Percentiles rank a stretch among this genome's conserved stretches.
phyloP scores from a whole-genome alignment of 169 alveolate genomes.

The Plasmodium blacklocki region DNA sequence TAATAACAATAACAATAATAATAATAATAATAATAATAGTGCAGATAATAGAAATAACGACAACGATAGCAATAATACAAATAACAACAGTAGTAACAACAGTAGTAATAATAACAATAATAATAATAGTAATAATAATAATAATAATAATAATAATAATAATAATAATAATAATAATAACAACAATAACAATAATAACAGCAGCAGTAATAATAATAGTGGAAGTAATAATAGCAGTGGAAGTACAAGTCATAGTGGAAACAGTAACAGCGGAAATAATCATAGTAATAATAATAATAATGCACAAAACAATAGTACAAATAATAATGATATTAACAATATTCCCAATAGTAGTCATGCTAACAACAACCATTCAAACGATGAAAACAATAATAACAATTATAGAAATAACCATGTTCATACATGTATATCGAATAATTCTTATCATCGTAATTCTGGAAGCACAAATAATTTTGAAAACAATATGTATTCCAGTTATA shows the following conservation, averaged over 20 bases:
- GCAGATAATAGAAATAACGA: not conserved
- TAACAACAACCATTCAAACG: too few species aligned
- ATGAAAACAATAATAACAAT: too few species aligned
- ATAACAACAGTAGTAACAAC: not conserved
- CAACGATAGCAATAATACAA: constrained; percentile 1
- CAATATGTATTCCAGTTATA: too few species aligned
- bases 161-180: constrained; percentile 4
- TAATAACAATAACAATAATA: constrained; percentile 4
- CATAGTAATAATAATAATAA: not conserved
- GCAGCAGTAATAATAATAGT: not conserved
- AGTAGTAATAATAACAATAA: not conserved
- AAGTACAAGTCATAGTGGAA: not conserved
- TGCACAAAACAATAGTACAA: not conserved
- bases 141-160: constrained; percentile 5
- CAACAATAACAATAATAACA: too few species aligned
- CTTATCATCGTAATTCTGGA: too few species aligned
- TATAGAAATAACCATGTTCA: too few species aligned
- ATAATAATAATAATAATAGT: constrained; percentile 1
- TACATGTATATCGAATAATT: too few species aligned
- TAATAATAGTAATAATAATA: not conserved
- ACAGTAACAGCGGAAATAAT: constrained; percentile 9
- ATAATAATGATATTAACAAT: not conserved
- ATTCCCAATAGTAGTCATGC: too few species aligned
- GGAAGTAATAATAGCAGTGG: constrained; percentile 2
- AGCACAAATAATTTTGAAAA: too few species aligned